Conservation (phyloP, 2,329 filamentous ascomycete species). For the Pseudocercospora vitis region DNA sequence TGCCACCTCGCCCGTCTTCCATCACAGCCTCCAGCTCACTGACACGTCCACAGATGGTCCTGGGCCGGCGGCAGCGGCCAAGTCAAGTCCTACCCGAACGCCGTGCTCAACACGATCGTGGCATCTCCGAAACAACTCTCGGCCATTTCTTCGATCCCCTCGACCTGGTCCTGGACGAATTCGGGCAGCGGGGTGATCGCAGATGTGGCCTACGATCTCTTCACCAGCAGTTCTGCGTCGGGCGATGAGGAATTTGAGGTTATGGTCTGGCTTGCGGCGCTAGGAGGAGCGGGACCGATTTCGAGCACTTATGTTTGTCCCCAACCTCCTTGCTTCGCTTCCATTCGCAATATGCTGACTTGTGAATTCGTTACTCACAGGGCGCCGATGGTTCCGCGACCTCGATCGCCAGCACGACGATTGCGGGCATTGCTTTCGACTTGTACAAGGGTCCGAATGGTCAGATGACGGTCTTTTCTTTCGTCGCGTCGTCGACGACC, state of each 20-base stretch:
- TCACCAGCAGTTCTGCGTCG: constrained; percentile 53
- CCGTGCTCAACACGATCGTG: too few species aligned
- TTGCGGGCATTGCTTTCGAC: constrained; percentile 58
- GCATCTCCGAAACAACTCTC: constrained; percentile 35
- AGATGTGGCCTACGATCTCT: constrained; percentile 60
- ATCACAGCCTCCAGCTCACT: background rate
- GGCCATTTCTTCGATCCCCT: constrained; percentile 41
- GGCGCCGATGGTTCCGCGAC: constrained; percentile 31
- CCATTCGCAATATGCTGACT: background rate
- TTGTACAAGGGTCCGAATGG: constrained; percentile 64
- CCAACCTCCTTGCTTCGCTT: background rate
- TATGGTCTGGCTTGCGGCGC: constrained; percentile 64
- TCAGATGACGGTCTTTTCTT: constrained; percentile 61
- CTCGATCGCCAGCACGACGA: constrained; percentile 54
- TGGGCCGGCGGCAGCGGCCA: constrained; percentile 35
- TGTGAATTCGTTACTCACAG: constrained; percentile 27
- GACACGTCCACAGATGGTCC: constrained; percentile 37
- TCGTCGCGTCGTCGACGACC: constrained; percentile 51
- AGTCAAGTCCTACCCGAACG: constrained; percentile 49
- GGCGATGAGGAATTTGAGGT: constrained; percentile 58
- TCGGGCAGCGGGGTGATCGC: constrained; percentile 52
- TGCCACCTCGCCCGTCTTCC: constrained; percentile 2
- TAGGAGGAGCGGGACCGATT: constrained; percentile 60
- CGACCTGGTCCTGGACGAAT: constrained; percentile 53
- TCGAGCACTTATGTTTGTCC: constrained; percentile 45